Conservation (phyloP, 75 land plant species). For the Cupressus sempervirens region DNA sequence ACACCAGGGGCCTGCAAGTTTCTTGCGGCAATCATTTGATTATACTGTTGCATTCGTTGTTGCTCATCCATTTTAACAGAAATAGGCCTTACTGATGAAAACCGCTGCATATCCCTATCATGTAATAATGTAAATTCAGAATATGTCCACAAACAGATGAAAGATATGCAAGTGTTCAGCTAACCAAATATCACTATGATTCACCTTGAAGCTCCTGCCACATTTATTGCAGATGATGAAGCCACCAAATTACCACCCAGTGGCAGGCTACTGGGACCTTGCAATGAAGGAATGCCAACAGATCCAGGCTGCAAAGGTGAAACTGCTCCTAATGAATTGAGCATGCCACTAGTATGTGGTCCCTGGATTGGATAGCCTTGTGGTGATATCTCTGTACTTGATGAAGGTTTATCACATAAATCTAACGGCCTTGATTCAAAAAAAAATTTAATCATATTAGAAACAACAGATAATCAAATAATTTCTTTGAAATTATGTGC, state of each 20-base stretch:
- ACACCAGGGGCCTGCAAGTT: constrained; percentile 41
- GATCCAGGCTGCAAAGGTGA: constrained; percentile 40
- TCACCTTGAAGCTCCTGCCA: constrained; percentile 34
- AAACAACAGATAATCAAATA: constrained; percentile 3
- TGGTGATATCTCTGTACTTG: constrained; percentile 42
- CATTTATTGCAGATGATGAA: constrained; percentile 41
- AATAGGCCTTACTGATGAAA: constrained; percentile 33
- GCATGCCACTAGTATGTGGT: constrained; percentile 38
- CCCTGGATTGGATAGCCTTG: constrained; percentile 45
- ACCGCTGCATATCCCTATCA: constrained; percentile 67
- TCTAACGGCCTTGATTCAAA: constrained; percentile 78
- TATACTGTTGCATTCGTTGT: constrained; percentile 59
- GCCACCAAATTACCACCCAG: constrained; percentile 38
- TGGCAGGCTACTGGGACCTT: constrained; percentile 42
- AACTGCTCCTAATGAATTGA: constrained; percentile 44
- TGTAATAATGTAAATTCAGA: background rate
- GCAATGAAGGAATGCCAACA: constrained; percentile 35
- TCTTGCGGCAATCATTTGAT: constrained; percentile 51
- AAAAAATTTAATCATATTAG: constrained; percentile 9
- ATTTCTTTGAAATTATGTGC: background rate
- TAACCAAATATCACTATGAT: background rate
- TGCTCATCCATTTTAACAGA: constrained; percentile 46
- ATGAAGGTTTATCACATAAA: constrained; percentile 49
- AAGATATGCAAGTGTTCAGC: background rate
- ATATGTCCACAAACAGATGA: background rate